Base-by-base conservation (phyloP, 2,329 filamentous ascomycete species). In the Neopestalotiopsis clavispora region DNA sequence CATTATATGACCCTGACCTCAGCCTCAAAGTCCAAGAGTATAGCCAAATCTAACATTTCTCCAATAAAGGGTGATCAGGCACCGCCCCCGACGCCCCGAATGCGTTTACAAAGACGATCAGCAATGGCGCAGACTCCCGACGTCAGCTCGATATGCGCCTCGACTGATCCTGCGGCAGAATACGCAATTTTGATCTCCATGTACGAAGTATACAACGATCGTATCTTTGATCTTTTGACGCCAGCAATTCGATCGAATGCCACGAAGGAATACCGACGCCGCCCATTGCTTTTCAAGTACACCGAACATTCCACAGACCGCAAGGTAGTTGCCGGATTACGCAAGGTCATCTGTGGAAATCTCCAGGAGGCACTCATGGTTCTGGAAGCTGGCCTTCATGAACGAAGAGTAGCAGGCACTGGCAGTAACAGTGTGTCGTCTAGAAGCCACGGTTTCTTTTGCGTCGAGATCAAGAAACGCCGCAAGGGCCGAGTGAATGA, bases 181-280 rank as follows among this genome's bases (percentile, higher is more conserved):
- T 98, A 98, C 74, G 92, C 92, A 4, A 90, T 99, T 67, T 84
- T 99, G 12, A 87, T 99, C 28, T 97, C 94, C 67, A 99, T 99
- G 95, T 98, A 98, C 80, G 96, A 99, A 80, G 95, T 99, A 1
- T 98, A 99, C 84, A 99, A 99, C 77, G 95, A 99, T 81, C 91
- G 95, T 45, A 98, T 99, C 73, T 98, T 97, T 78, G 96, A 99
- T 76, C 89, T 99, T 0, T 85, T 99, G 1, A 92, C 92, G 0
- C 88, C 89, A 0, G 86, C 88, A 2, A 81, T 85, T 28, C 87
- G 87, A 71, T 85, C 85, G 0, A 87, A 86, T 45, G 85, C 86
- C 4, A 91, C 89, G 2, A 94, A 93, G 74, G 91, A 94, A 69
- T 85, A 86, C 72, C 87, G 91, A 65, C 90, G 96, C n/a, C 89